Evolutionary conservation across 371 early-diverging fungal species (phyloP), one percentile per base, ranked within the genome.

Genomic region (Apophysomyces trapeziformis): DNA sequence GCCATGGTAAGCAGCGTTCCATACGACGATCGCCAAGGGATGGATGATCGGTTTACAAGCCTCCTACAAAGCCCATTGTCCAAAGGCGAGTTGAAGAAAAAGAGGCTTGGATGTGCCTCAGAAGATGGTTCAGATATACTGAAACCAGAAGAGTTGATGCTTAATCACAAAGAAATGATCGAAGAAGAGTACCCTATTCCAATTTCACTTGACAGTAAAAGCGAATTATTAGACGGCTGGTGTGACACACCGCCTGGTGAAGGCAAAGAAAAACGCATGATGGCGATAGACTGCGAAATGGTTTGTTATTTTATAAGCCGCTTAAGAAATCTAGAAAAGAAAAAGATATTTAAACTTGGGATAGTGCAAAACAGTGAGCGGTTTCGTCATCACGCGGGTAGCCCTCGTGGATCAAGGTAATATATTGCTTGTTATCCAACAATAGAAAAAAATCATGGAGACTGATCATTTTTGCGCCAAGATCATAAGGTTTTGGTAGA

Each of bases 261-360:
- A 58, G 59, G 70, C n/a, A 47, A 67, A 11, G 70, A 68, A 13
- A 75, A 75, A 7, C 79, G 57, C 41, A 35, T 88, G 46, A 61
- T 90, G n/a, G 91, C 89, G 8, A 63, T 91, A 38, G 93, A 93
- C 77, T 92, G 92, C 74, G 93, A 93, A 79, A 93, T 91, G 92
- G 88, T 88, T 75, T 66, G 44, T 16, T 69, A 59, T 21, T 8
- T 38, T 26, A 26, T 26, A 0, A 39, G 39, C 59, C n/a, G 38
- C 41, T 47, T 54, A 35, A 60, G 58, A 64, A 67, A 43, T 43
- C 11, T 41, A 61, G 61, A 18, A 36, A 12, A 41, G 26, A 43
- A 38, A 2, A 44, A 54, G 14, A 16, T 50, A 36, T 58, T 2
- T 41, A 39, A n/a, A 26, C 7, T 35, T 8, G 60, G 3, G 18